Base-by-base conservation (phyloP, 2,329 filamentous ascomycete species). In the Triangularia setosa region DNA sequence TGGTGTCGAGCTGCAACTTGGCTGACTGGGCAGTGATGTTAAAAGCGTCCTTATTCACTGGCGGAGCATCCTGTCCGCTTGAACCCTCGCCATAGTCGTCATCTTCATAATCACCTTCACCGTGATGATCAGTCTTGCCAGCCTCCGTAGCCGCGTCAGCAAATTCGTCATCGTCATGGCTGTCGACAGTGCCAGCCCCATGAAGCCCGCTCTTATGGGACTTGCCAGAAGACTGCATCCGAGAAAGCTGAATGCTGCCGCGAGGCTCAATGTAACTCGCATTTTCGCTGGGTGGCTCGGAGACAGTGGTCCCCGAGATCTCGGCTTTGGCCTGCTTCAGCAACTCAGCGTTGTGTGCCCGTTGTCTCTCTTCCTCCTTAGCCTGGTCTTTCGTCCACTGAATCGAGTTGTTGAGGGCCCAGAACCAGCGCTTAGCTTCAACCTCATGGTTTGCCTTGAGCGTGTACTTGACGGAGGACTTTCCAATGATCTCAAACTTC, bases 331-430 rank as follows among this genome's bases (percentile, higher is more conserved):
- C 92, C 73, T 93, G 89, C 68, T 86, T 87, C 60, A 96, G 78
- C 35, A 89, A 83, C 75, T 95, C 92, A 5, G 89, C 90, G 71
- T 89, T 90, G 63, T 87, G 88, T 7, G 87, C 87, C 33, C 88
- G 88, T 66, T 93, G 88, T 69, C 84, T 88, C 73, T 94, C 90
- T 72, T 97, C 94, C 75, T 96, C 92, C 70, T 90, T 93, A 7
- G 92, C 93, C 78, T 98, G 95, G 73, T 99, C 95, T 77, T 99
- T 99, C 68, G 92, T 90, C 90, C 92, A 98, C 75, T 98, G 95
- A 58, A 99, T 99, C 5, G 95, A 94, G 75, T 99, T 99, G 79
- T 99, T 99, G 68, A 99, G 81, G 0, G 95, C 92, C 95, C 95
- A 99, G 77, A 96, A 99, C 95, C 95, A 99, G 62, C 95, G 87